A percentile compares a stretch with the other conserved stretches of the same genome.
Conservation (phyloP, 108 stramenopile species). For the Skeletonema menzelii region DNA sequence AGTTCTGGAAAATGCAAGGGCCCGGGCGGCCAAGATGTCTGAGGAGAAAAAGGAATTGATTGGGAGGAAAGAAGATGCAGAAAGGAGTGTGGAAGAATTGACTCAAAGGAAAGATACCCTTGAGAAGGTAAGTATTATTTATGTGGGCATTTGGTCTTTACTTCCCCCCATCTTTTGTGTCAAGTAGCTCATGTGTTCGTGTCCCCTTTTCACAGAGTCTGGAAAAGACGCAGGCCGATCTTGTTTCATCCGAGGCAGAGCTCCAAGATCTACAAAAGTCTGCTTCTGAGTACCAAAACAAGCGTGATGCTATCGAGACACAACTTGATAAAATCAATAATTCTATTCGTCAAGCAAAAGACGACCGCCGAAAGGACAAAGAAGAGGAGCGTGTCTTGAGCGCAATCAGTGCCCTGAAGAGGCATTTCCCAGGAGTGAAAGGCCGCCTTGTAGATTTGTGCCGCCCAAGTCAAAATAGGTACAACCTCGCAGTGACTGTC, state of each 20-base stretch:
- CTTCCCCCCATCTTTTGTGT: neutral
- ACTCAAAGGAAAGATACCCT: slow-evolving; percentile 59
- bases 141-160: no score
- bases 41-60: slow-evolving; percentile 68
- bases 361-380: slow-evolving; percentile 77
- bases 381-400: slow-evolving; percentile 82
- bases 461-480: slow-evolving; percentile 89
- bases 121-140: slow-evolving; percentile 51
- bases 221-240: slow-evolving; percentile 61
- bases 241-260: slow-evolving; percentile 60
- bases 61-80: slow-evolving; percentile 53
- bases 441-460: slow-evolving; percentile 96
- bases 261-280: slow-evolving; percentile 55
- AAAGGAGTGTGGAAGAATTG: slow-evolving; percentile 53
- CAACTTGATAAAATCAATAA: slow-evolving; percentile 82
- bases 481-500: slow-evolving; percentile 94
- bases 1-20: slow-evolving; percentile 66
- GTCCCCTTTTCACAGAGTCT: slow-evolving; percentile 46
- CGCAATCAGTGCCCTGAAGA: slow-evolving; percentile 79
- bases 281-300: slow-evolving; percentile 53
- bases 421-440: slow-evolving; percentile 91
- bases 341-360: slow-evolving; percentile 82
- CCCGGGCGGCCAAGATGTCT: slow-evolving; percentile 57
- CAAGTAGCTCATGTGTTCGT: neutral
- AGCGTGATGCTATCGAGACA: slow-evolving; percentile 75